Evolutionary conservation across 495 filamentous ascomycete species (phyloP).

Genomic region (Daldinia decipiens): DNA sequence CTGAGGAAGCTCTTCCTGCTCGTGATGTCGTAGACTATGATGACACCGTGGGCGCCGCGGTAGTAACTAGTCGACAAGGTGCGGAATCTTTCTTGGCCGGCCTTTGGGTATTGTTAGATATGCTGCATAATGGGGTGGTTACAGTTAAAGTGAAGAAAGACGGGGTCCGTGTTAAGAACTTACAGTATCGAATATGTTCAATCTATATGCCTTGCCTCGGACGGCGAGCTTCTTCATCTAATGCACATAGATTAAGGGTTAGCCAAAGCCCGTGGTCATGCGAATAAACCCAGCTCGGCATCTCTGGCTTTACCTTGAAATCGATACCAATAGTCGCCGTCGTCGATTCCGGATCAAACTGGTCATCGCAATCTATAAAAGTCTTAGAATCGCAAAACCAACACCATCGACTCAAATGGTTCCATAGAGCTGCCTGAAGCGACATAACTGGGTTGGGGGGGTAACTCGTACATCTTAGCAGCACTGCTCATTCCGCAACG

Average conservation of each 20-base stretch:
- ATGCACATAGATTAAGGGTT: neutral
- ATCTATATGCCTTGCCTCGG: slow-evolving; percentile 63
- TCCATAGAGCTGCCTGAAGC: neutral
- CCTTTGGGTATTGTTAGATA: slow-evolving; percentile 41
- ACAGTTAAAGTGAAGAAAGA: neutral
- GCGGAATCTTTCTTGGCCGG: slow-evolving; percentile 68
- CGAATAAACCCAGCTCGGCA: neutral
- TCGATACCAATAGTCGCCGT: slow-evolving; percentile 71
- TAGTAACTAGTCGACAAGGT: slow-evolving; percentile 70
- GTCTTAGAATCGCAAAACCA: slow-evolving; percentile 1
- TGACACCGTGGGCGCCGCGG: slow-evolving; percentile 67
- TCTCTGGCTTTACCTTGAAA: slow-evolving; percentile 60
- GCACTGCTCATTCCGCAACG: slow-evolving; percentile 29
- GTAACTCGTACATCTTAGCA: slow-evolving; percentile 54
- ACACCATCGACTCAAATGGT: neutral
- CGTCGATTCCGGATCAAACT: slow-evolving; percentile 66
- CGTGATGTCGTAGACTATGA: slow-evolving; percentile 69
- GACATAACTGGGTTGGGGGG: neutral
- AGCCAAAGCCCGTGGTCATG: neutral
- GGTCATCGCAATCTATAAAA: slow-evolving; percentile 64
- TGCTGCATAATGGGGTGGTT: neutral
- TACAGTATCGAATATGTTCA: slow-evolving; percentile 69
- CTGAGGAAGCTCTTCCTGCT: slow-evolving; percentile 63
- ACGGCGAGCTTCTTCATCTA: slow-evolving; percentile 60
- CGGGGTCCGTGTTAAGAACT: slow-evolving; percentile 27